A percentile compares a stretch with the other conserved stretches of the same genome.
Evolutionary conservation across 208 protist genomes (phyloP).

Genomic region (Trypanosomatidae sp.): DNA sequence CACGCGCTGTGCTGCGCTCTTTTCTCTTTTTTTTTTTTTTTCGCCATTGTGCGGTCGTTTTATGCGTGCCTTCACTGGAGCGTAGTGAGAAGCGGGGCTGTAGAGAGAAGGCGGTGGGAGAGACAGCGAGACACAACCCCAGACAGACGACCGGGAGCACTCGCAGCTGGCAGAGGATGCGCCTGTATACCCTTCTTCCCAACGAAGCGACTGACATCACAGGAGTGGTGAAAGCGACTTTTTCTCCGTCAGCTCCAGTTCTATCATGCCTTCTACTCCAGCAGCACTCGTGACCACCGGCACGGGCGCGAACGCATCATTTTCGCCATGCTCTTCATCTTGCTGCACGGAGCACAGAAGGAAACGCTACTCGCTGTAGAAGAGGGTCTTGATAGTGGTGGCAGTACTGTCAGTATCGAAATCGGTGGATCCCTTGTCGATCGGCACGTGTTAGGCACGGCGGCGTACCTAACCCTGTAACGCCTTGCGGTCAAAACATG

Average conservation of each 20-base stretch:
- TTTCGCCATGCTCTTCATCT: conserved; percentile 42
- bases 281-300: conserved; percentile 33
- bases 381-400: conserved; percentile 41
- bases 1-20: background rate
- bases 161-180: conserved; percentile 13
- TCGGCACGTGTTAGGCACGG: conserved; percentile 43
- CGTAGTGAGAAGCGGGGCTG: background rate
- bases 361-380: conserved; percentile 50
- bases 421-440: conserved; percentile 49
- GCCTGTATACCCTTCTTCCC: conserved; percentile 29
- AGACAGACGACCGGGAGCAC: background rate
- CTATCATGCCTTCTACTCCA: conserved; percentile 42
- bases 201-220: conserved; percentile 37
- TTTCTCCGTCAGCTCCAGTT: conserved; percentile 37
- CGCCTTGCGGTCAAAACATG: conserved; percentile 36
- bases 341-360: conserved; percentile 49
- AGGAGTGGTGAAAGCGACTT: conserved; percentile 40
- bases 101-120: background rate
- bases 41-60: background rate
- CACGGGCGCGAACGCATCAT: conserved; percentile 40
- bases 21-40: background rate
- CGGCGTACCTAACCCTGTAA: conserved; percentile 42
- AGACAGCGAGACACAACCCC: background rate
- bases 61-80: background rate
- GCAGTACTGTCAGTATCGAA: conserved; percentile 43